Base-by-base conservation (phyloP, 495 filamentous ascomycete species). In the Halenospora varia region DNA sequence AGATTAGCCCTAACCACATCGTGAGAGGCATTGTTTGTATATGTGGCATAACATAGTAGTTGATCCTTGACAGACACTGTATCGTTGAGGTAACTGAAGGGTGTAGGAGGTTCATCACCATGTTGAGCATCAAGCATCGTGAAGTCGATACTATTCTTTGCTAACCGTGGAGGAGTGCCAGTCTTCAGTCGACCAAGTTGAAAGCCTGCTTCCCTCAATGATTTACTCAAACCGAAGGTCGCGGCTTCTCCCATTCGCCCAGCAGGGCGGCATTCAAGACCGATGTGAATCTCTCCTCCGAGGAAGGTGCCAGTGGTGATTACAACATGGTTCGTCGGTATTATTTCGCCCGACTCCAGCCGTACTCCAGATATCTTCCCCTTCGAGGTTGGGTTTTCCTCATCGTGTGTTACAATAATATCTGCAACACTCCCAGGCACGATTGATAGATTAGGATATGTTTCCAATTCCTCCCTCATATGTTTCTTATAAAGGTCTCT, bases 271-370 rank as follows among this genome's bases (percentile, higher is more conserved):
- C 77, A 81, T 41, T 95, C 82, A 3, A 98, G 70, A 3, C 94
- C 94, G 56, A 98, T 92, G 66, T 98, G 94, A 55, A 98, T 98
- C 70, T 97, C 95, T 20, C 94, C 94, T 49, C 95, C 89, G 8
- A 98, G 73, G 65, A 98, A 98, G 0, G 94, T 98, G 0, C 94
- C 94, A 0, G 94, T 97, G 0, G 94, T 97, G 63, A 98, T 96
- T 41, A 97, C 80, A 19, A 97, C 92, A 45, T 88, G 84, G 39
- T 81, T 81, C 0, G 95, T 88, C 2, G 84, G 78, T 47, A 98
- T 77, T 23, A 96, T 75, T 72, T 96, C 88, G 25, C 95, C 95
- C 22, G 88, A 88, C 71, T 98, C 94, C 25, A 98, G 76, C 41
- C 88, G 80, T 2, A 98, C 86, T 2, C 94, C 94, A 10, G 82